Evolutionary conservation across 1,139 yeast species (phyloP), one percentile per base, ranked within the genome.

Genomic region (Yamadazyma trypodendri): DNA sequence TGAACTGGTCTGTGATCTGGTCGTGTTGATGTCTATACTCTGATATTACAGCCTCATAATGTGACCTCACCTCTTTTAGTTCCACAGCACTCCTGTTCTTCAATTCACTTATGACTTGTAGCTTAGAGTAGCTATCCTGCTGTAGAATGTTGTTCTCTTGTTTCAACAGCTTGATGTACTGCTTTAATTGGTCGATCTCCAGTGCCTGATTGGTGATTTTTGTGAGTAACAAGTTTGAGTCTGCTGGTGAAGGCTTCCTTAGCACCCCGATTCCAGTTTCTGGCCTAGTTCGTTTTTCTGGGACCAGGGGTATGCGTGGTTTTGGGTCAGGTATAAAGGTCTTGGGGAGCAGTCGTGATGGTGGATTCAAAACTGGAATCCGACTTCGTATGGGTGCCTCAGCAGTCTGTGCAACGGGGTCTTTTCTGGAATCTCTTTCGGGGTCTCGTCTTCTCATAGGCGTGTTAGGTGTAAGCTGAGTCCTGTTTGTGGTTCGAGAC

Each of bases 51-150:
- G 35, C 31, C 9, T 40, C 40, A 20, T 36, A 38, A 3, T 38
- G 35, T 11, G 32, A 14, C 12, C 20, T 29, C 4, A 39, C 23
- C 2, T 18, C 24, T 11, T 21, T 21, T 8, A 40, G 5, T 11
- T 28, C 24, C 5, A 25, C 31, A 2, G 38, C 18, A 5, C 35
- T 24, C 12, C 31, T 9, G n/a, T 16, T 15, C 18, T 36, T 36
- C 14, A 33, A 18, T 2, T 40, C 34, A 18, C 33, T 31, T 6
- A 38, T 35, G 6, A 36, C 28, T 16, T 38, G 42, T 10, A 38
- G 16, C 23, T 36, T 38, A 22, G 33, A 14, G 21, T 43, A 43
- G 14, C 32, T 36, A 4, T 43, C 42, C 25, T 43, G 44, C 34
- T 43, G 44, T 5, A 43, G 38, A 5, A 17, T 13, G 14, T 29